Conservation (phyloP, 352 stramenopile genomes). For the Peronospora destructor region DNA sequence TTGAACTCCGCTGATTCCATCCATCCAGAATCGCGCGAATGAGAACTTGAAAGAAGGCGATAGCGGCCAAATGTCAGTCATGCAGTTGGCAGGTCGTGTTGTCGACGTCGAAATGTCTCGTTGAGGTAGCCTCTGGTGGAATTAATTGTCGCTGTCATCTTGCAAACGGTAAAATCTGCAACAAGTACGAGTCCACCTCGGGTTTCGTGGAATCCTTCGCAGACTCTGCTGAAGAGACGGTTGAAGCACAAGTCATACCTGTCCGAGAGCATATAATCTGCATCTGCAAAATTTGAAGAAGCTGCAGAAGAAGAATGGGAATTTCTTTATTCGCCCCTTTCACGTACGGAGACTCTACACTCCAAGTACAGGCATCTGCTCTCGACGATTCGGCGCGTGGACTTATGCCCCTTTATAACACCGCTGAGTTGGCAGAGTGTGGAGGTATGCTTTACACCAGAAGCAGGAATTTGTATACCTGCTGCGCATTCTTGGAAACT, state of each 20-base stretch:
- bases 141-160: slow-evolving; percentile 89
- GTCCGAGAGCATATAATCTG: slow-evolving; percentile 76
- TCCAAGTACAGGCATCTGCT: slow-evolving; percentile 89
- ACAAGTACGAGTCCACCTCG: slow-evolving; percentile 87
- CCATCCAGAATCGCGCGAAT: slow-evolving; percentile 37
- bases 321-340: slow-evolving; percentile 46
- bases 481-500: slow-evolving; percentile 84
- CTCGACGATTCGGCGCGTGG: slow-evolving; percentile 89
- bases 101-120: slow-evolving; percentile 86
- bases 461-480: slow-evolving; percentile 72
- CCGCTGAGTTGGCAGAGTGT: slow-evolving; percentile 86
- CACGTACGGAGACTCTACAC: slow-evolving; percentile 55
- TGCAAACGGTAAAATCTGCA: slow-evolving; percentile 90
- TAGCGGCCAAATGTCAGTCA: slow-evolving; percentile 51
- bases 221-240: slow-evolving; percentile 60
- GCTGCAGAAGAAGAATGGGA: slow-evolving; percentile 12
- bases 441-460: slow-evolving; percentile 86
- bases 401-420: slow-evolving; percentile 88
- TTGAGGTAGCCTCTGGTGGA: slow-evolving; percentile 81
- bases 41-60: slow-evolving; percentile 81
- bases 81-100: slow-evolving; percentile 64
- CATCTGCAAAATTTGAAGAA: slow-evolving; percentile 41
- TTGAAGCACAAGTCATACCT: slow-evolving; percentile 73
- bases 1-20: slow-evolving; percentile 65
- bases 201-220: slow-evolving; percentile 91